Evolutionary conservation across 2,329 filamentous ascomycete species (phyloP).

Genomic region (Neoscytalidium dimidiatum): DNA sequence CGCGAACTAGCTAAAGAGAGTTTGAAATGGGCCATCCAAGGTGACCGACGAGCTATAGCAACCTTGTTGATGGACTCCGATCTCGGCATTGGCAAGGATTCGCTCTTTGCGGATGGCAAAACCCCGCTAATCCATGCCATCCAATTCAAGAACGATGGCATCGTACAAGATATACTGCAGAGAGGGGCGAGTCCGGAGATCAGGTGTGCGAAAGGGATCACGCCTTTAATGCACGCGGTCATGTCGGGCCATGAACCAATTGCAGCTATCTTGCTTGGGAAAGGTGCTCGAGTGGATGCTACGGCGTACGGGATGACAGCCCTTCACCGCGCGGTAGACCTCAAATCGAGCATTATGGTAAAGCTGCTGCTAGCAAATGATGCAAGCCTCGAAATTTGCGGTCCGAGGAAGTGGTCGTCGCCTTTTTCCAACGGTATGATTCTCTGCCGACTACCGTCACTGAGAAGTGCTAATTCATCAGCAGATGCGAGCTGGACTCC

Average conservation of each 20-base stretch:
- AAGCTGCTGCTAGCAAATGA: slow-evolving; percentile 11
- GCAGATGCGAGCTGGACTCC: slow-evolving; percentile 13
- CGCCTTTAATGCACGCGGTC: slow-evolving; percentile 11
- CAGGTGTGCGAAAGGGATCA: slow-evolving; percentile 8
- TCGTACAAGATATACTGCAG: slow-evolving; percentile 12
- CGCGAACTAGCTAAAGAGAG: slow-evolving; percentile 5
- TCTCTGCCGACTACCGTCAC: neutral
- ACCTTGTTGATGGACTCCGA: neutral
- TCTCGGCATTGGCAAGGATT: slow-evolving; percentile 10
- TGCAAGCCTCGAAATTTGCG: neutral
- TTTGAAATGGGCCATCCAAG: slow-evolving; percentile 6
- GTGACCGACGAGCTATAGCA: neutral
- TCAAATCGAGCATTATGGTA: neutral
- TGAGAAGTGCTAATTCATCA: neutral
- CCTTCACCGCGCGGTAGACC: slow-evolving; percentile 7
- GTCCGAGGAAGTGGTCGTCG: slow-evolving; percentile 13
- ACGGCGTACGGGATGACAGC: slow-evolving; percentile 1
- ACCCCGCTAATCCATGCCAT: slow-evolving; percentile 15
- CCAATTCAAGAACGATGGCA: slow-evolving; percentile 6
- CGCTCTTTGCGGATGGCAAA: neutral
- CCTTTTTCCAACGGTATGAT: neutral
- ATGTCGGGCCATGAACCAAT: slow-evolving; percentile 1
- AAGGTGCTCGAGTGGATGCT: slow-evolving; percentile 8
- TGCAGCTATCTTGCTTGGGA: slow-evolving; percentile 1
- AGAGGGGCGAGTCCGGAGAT: slow-evolving; percentile 5